phyloP scores from a whole-genome alignment of 2,329 filamentous ascomycete genomes.

The Chaetomiaceae sp. region DNA sequence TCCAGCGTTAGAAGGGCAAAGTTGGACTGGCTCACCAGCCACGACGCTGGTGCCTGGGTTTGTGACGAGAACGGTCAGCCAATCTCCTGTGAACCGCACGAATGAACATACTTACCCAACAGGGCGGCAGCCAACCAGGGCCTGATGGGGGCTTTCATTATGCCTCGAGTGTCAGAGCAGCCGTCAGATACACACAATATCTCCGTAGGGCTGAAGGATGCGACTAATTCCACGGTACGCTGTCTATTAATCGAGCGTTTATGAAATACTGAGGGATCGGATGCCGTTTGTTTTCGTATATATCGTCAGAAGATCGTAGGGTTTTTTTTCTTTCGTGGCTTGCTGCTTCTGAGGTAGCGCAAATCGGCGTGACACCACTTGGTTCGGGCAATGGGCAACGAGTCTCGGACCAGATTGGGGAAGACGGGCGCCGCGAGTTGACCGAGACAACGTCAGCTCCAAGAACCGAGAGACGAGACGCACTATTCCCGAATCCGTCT shows the following conservation, averaged over 20 bases:
- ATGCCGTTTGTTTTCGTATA: neutral
- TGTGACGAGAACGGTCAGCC: neutral
- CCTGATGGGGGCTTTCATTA: constrained; percentile 10
- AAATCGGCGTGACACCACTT: neutral
- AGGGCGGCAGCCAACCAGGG: constrained; percentile 10
- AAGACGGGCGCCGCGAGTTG: neutral
- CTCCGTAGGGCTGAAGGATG: too few species aligned
- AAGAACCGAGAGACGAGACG: neutral
- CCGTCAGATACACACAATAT: too few species aligned
- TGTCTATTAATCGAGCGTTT: too few species aligned
- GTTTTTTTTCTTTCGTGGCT: neutral
- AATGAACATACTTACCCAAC: constrained; percentile 15
- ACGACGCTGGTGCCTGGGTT: constrained; percentile 22
- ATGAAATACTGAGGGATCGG: too few species aligned
- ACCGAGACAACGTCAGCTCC: neutral
- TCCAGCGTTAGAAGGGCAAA: constrained; percentile 39
- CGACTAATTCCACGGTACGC: neutral
- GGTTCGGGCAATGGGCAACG: neutral
- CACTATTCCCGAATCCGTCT: too few species aligned
- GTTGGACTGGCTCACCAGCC: constrained; percentile 30
- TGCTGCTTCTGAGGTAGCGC: neutral
- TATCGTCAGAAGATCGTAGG: neutral
- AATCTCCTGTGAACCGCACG: neutral
- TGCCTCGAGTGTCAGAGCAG: neutral
- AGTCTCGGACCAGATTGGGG: constrained; percentile 6